Evolutionary conservation across 164 flowering plant genomes (phyloP).

Genomic region (Liriodendron chinense): DNA sequence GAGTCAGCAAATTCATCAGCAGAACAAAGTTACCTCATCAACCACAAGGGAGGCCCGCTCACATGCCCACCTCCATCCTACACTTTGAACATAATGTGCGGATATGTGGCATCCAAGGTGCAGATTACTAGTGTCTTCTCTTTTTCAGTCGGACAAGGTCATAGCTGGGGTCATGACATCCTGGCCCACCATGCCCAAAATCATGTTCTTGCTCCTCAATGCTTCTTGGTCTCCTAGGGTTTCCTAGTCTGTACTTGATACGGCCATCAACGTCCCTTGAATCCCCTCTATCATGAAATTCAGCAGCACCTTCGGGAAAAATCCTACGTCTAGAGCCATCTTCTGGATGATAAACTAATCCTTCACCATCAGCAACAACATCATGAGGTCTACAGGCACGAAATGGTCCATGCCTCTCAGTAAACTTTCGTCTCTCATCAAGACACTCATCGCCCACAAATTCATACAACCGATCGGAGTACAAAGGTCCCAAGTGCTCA

Average conservation of each 20-base stretch:
- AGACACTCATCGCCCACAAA: conserved; percentile 35
- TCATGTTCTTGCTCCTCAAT: conserved; percentile 49
- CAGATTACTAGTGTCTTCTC: conserved; percentile 37
- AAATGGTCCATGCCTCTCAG: conserved; percentile 40
- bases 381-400: conserved; percentile 49
- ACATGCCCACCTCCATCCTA: too few relatives aligned
- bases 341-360: conserved; percentile 32
- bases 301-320: conserved; percentile 38
- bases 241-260: conserved; percentile 33
- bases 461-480: conserved; percentile 41
- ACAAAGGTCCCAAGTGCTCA: conserved; percentile 32
- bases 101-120: neutral
- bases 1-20: neutral
- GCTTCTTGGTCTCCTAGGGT: conserved; percentile 43
- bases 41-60: too few relatives aligned
- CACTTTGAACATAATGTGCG: neutral
- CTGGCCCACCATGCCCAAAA: conserved; percentile 39
- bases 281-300: conserved; percentile 37
- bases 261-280: conserved; percentile 56
- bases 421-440: conserved; percentile 47
- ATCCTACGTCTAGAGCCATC: conserved; percentile 47
- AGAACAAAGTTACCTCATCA: too few relatives aligned
- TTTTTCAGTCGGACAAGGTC: conserved; percentile 44
- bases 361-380: conserved; percentile 28
- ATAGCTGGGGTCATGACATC: conserved; percentile 45